Base-by-base conservation (phyloP, 2,329 filamentous ascomycete species). In the Diaporthe ampelina region DNA sequence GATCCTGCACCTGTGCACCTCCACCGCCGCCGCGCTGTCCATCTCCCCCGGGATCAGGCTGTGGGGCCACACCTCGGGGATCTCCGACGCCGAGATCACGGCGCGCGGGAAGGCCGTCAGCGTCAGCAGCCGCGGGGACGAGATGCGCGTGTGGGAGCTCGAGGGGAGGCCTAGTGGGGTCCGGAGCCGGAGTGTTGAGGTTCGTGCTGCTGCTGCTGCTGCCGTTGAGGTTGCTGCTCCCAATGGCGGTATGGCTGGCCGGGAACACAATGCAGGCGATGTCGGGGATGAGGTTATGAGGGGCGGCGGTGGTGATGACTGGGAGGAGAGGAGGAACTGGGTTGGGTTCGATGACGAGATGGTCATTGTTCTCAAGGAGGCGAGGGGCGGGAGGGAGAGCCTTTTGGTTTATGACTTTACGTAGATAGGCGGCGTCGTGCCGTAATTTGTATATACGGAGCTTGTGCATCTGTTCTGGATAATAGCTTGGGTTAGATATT, bases 331-430 rank as follows among this genome's bases (percentile, higher is more conserved):
- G 65, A 84, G 87, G 74, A 89, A 89, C 69, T 96, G 93, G 90
- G 91, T 98, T 11, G 94, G 94, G 0, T 98, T 98, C 79, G 95
- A 98, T 79, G 94, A 97, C 57, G 94, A 97, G 82, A 95, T 95
- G 84, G 94, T 98, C n/a, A 92, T 97, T 76, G 91, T 98, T 56
- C 86, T 97, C 68, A 92, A 94, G 77, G 94, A 96, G 83, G 89
- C 90, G 76, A 83, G 85, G 35, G 86, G 89, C 35, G 94, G 94
- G 1, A 88, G 89, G 52, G 94, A 96, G 80, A 91, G 93, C 75
- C 83, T 98, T 76, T 89, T 95, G 80, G 91, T 97, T 57, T 98
- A 98, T 81, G 94, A 98, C 82, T 98, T 98, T 83, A 94, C 94
- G 43, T 94, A 79, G 35, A 6, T 7, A 15, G 29, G 0, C 40